Evolutionary conservation across 2,329 filamentous ascomycete genomes (phyloP).

Genomic region (Coniochaeta sp.): DNA sequence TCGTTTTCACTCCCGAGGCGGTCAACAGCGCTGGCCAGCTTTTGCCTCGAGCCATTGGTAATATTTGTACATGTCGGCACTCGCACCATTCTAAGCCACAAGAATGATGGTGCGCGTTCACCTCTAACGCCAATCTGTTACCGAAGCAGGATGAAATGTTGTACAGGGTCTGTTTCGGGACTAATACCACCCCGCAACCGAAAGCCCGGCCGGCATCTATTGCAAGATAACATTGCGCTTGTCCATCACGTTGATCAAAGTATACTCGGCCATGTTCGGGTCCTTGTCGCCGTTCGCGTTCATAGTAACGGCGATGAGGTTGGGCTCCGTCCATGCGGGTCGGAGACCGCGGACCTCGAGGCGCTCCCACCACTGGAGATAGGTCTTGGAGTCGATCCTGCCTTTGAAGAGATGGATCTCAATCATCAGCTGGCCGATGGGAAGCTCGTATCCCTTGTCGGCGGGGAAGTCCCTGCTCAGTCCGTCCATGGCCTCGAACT

Average conservation of each 20-base stretch:
- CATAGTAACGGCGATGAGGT: constrained; percentile 13
- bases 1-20: neutral
- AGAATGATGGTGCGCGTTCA: neutral
- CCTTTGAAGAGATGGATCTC: constrained; percentile 10
- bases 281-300: constrained; percentile 7
- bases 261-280: constrained; percentile 14
- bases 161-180: neutral
- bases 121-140: neutral
- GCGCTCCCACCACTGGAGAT: constrained; percentile 15
- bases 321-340: constrained; percentile 17
- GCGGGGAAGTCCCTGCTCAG: constrained; percentile 14
- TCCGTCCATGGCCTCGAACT: constrained; percentile 22
- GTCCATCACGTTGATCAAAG: constrained; percentile 15
- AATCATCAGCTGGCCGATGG: constrained; percentile 13
- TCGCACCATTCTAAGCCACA: neutral
- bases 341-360: constrained; percentile 14
- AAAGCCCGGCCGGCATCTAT: neutral
- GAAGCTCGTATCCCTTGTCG: constrained; percentile 6
- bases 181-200: neutral
- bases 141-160: neutral
- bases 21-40: neutral
- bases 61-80: neutral
- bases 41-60: neutral
- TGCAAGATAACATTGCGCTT: constrained; percentile 6
- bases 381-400: constrained; percentile 5